A percentile compares a stretch with the other conserved stretches of the same genome.
Evolutionary conservation across 2,329 filamentous ascomycete genomes (phyloP).

Genomic region (Neofusicoccum sp.): DNA sequence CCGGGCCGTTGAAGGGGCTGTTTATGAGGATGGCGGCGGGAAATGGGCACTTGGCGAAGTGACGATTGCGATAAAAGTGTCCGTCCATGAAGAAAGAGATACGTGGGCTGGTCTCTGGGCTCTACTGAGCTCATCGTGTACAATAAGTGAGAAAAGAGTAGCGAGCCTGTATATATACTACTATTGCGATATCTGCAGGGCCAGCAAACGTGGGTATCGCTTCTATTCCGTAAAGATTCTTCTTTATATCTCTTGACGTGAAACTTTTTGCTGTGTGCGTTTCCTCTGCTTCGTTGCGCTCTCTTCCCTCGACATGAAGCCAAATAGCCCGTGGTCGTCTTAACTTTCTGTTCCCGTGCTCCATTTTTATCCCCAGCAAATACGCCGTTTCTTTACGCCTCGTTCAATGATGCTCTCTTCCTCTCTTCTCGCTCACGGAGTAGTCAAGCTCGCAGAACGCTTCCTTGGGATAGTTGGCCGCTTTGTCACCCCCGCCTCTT

Average conservation of each 20-base stretch:
- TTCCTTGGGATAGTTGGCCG: no score
- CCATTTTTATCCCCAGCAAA: not conserved
- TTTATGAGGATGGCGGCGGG: constrained; percentile 70
- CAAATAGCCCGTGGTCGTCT: no score
- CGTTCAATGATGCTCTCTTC: not conserved
- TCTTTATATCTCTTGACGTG: not conserved
- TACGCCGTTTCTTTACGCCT: constrained; percentile 2
- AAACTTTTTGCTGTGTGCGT: not conserved
- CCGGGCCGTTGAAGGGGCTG: constrained; percentile 75
- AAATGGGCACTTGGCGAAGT: constrained; percentile 17
- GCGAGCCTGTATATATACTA: no score
- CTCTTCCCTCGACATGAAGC: no score
- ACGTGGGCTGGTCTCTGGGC: no score
- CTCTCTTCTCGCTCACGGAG: not conserved
- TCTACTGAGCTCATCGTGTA: no score
- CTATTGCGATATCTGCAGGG: not conserved
- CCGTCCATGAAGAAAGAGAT: not conserved
- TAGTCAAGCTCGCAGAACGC: not conserved
- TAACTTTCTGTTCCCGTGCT: not conserved
- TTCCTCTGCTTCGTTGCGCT: no score
- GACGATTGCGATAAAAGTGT: no score
- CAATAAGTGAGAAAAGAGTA: no score
- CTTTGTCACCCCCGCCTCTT: not conserved
- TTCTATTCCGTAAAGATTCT: not conserved
- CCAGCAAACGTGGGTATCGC: not conserved